These are phyloP conservation scores for Claviceps africana DNA, from an alignment of 2,329 filamentous ascomycete genomes.

Conservation along the genomic window DNA sequence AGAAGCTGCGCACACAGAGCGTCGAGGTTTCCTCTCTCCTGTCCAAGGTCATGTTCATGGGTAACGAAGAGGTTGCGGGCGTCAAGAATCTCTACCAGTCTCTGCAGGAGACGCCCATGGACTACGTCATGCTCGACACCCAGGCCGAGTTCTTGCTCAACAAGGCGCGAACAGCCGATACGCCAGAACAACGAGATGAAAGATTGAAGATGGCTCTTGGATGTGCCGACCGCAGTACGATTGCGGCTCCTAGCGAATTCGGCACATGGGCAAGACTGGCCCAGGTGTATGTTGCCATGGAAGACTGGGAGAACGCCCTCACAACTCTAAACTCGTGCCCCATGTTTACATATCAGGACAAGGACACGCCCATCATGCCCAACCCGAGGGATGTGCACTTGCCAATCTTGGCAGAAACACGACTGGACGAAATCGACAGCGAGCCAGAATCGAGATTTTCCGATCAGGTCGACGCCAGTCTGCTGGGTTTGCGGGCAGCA, in stretches of 20 bases:
- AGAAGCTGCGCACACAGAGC: conserved; percentile 83
- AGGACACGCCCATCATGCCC: conserved; percentile 88
- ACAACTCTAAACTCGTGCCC: conserved; percentile 95
- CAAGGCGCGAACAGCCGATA: conserved; percentile 52
- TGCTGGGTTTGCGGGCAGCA: conserved; percentile 74
- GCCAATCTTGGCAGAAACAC: conserved; percentile 74
- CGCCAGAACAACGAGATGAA: conserved; percentile 43
- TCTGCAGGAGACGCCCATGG: conserved; percentile 86
- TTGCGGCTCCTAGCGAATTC: conserved; percentile 92
- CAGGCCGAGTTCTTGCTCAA: conserved; percentile 84
- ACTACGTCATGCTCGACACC: conserved; percentile 89
- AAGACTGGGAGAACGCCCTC: conserved; percentile 92
- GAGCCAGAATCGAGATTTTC: conserved; percentile 67
- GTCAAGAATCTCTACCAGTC: conserved; percentile 78
- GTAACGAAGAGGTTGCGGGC: conserved; percentile 93
- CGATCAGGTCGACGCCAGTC: conserved; percentile 75
- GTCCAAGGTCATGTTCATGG: conserved; percentile 82
- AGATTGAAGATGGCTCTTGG: conserved; percentile 77
- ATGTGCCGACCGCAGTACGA: conserved; percentile 86
- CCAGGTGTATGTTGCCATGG: conserved; percentile 84
- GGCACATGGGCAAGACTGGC: conserved; percentile 90
- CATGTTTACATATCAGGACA: conserved; percentile 99
- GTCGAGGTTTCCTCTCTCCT: conserved; percentile 88
- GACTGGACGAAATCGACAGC: conserved; percentile 92
- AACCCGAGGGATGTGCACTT: conserved; percentile 79